phyloP scores from a whole-genome alignment of 805 yeast species.

The Tanozyma kutaoensis region DNA sequence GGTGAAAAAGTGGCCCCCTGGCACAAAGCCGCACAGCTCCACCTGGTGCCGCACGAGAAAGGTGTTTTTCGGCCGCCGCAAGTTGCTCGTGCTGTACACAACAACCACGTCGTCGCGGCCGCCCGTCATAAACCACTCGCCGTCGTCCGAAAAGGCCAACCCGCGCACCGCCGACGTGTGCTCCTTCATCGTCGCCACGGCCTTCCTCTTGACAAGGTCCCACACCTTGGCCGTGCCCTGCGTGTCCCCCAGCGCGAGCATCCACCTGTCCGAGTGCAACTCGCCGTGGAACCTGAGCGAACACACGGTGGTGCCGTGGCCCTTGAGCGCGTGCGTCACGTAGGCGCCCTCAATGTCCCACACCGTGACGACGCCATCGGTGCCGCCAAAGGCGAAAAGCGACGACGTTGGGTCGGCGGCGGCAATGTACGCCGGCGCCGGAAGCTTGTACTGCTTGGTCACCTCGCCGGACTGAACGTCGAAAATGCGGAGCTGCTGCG shows the following conservation, averaged over 20 bases:
- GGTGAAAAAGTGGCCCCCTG: too few relatives aligned
- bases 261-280: conserved; percentile 56
- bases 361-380: conserved; percentile 84
- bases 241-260: conserved; percentile 58
- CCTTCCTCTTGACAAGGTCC: conserved; percentile 65
- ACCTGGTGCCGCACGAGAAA: conserved; percentile 63
- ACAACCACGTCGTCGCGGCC: conserved; percentile 79
- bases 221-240: conserved; percentile 43
- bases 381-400: conserved; percentile 83
- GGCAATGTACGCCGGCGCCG: conserved; percentile 76
- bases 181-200: conserved; percentile 48
- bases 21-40: conserved; percentile 55
- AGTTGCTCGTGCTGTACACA: conserved; percentile 37
- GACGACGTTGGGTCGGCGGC: conserved; percentile 72
- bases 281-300: conserved; percentile 65
- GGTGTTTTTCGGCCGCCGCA: conserved; percentile 45
- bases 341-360: conserved; percentile 87
- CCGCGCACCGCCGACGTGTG: conserved; percentile 85
- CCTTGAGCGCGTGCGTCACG: conserved; percentile 80
- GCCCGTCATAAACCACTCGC: conserved; percentile 54
- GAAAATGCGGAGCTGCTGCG: conserved; percentile 67
- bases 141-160: conserved; percentile 44
- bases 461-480: conserved; percentile 26
- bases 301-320: conserved; percentile 85
- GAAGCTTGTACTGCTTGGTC: conserved; percentile 40